Conservation (phyloP, 75 land plant species). For the Chamaecyparis obtusa region DNA sequence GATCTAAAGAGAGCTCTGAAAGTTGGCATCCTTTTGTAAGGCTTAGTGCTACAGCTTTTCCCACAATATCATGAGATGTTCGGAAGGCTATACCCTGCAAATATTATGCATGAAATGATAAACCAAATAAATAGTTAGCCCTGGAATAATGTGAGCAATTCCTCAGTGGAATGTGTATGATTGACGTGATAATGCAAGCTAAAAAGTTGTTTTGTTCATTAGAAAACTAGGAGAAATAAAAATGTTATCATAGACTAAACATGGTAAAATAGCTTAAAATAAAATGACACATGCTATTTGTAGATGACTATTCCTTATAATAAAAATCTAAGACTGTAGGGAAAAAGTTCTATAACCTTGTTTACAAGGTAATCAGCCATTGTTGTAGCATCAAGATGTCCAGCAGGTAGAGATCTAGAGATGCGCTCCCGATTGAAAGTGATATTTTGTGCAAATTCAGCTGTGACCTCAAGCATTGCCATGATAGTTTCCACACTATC, state of each 20-base stretch:
- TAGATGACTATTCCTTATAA: background rate
- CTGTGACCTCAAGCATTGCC: conserved; percentile 85
- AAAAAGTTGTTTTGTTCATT: background rate
- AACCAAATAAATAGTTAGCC: background rate
- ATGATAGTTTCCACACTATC: conserved; percentile 83
- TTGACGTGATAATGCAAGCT: background rate
- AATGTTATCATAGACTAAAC: background rate
- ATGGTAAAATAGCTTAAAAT: background rate
- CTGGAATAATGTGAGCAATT: background rate
- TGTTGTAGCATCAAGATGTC: conserved; percentile 98
- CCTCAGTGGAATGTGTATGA: background rate
- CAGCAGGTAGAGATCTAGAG: conserved; percentile 79
- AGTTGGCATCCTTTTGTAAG: conserved; percentile 63
- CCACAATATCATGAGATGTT: conserved; percentile 96
- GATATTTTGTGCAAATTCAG: conserved; percentile 94
- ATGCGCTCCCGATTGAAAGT: conserved; percentile 74
- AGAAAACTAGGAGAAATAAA: background rate
- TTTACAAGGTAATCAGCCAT: conserved; percentile 97
- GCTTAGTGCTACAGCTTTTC: conserved; percentile 82
- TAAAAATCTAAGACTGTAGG: background rate
- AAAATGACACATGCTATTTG: background rate
- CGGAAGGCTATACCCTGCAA: conserved; percentile 91
- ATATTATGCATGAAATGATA: conserved; percentile 5
- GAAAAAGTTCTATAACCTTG: conserved; percentile 48
- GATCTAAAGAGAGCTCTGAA: conserved; percentile 57